Percentiles rank a stretch among this genome's conserved stretches.
These are phyloP conservation scores for Lasiodiplodia hormozganensis DNA, from an alignment of 2,329 filamentous ascomycete species.

Conservation along the genomic window DNA sequence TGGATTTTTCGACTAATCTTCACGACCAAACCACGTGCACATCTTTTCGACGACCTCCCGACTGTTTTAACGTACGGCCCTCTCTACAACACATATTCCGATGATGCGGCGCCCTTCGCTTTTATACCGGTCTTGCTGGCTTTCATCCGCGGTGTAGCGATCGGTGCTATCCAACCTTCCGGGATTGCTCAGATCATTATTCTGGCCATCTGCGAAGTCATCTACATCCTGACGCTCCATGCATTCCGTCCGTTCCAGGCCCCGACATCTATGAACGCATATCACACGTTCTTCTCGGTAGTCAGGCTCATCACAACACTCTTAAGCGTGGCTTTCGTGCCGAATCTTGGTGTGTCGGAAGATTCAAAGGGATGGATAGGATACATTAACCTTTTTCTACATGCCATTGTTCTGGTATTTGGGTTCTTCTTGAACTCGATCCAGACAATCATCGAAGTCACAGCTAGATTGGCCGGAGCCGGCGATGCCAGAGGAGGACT, in stretches of 20 bases:
- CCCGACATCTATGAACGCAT: slow-evolving; percentile 96
- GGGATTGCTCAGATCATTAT: slow-evolving; percentile 93
- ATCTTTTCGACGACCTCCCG: slow-evolving; percentile 90
- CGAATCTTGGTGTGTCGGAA: slow-evolving; percentile 78
- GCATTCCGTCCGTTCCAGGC: slow-evolving; percentile 90
- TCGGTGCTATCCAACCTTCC: slow-evolving; percentile 90
- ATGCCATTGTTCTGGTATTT: slow-evolving; percentile 83
- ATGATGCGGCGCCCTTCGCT: slow-evolving; percentile 89
- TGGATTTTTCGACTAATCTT: slow-evolving; percentile 86
- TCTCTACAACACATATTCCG: slow-evolving; percentile 96
- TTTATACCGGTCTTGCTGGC: slow-evolving; percentile 85
- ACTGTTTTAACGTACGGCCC: slow-evolving; percentile 91
- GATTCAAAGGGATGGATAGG: slow-evolving; percentile 92
- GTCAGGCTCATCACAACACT: slow-evolving; percentile 73
- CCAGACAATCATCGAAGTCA: slow-evolving; percentile 88
- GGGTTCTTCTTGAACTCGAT: slow-evolving; percentile 93
- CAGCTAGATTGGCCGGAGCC: slow-evolving; percentile 80
- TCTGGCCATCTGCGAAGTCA: slow-evolving; percentile 91
- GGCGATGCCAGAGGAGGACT: slow-evolving; percentile 82
- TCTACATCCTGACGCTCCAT: slow-evolving; percentile 84
- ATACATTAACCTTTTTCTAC: slow-evolving; percentile 86
- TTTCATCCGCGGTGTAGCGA: slow-evolving; percentile 84
- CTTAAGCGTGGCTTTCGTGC: slow-evolving; percentile 73
- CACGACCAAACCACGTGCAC: slow-evolving; percentile 79
- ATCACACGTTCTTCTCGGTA: slow-evolving; percentile 83